These are phyloP conservation scores for Geosmithia putterillii DNA, from an alignment of 2,329 filamentous ascomycete genomes.

Conservation along the genomic window DNA sequence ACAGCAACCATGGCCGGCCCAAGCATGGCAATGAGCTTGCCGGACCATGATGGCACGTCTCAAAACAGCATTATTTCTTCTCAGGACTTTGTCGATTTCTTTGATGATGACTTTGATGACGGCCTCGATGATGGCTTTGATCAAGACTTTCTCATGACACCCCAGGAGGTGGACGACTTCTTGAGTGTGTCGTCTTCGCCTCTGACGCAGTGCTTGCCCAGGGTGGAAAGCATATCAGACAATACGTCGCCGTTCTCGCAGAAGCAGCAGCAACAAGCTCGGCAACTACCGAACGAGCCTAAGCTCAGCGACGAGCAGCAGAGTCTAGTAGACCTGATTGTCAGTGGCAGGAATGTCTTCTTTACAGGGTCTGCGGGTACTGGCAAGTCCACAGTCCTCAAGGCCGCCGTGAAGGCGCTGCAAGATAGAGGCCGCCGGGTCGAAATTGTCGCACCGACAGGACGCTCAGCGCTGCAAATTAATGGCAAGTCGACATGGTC, in stretches of 20 bases:
- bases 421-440: constrained; percentile 16
- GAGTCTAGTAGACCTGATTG: constrained; percentile 26
- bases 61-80: neutral
- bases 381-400: constrained; percentile 14
- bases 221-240: neutral
- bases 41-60: neutral
- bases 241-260: neutral
- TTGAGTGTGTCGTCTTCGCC: neutral
- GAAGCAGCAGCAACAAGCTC: constrained; percentile 27
- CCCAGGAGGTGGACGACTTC: neutral
- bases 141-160: neutral
- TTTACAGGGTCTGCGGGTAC: constrained; percentile 50
- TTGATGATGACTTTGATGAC: no score
- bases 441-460: constrained; percentile 45
- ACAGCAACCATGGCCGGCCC: neutral
- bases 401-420: constrained; percentile 8
- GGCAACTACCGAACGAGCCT: neutral
- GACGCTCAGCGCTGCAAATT: constrained; percentile 43
- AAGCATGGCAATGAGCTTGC: neutral
- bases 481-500: constrained; percentile 42
- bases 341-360: constrained; percentile 43
- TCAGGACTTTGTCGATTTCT: no score
- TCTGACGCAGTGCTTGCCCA: neutral
- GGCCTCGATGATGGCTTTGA: neutral
- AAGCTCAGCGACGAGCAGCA: constrained; percentile 9